phyloP scores from a whole-genome alignment of 2,329 filamentous ascomycete species.

The Purpureocillium takamizusanense region DNA sequence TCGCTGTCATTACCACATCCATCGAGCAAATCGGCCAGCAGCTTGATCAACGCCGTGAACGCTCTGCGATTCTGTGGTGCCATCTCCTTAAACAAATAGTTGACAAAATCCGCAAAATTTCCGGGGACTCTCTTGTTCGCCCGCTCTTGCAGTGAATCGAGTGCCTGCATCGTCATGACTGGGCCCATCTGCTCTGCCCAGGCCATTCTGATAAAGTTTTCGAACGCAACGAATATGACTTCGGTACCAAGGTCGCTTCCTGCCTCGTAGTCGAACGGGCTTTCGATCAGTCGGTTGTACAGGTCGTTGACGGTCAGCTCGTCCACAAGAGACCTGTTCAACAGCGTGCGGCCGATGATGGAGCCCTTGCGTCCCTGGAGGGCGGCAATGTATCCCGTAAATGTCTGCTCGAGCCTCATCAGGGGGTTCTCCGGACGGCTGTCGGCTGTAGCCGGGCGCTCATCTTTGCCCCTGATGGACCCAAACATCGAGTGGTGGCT shows the following conservation, averaged over 20 bases:
- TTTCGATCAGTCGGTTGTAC: constrained; percentile 81
- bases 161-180: constrained; percentile 62
- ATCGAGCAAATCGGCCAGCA: constrained; percentile 79
- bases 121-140: constrained; percentile 58
- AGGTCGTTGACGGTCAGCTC: constrained; percentile 79
- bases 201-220: constrained; percentile 81
- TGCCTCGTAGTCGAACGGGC: constrained; percentile 67
- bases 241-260: constrained; percentile 71
- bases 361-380: constrained; percentile 80
- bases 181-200: constrained; percentile 87
- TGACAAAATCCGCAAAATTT: constrained; percentile 64
- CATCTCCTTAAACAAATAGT: constrained; percentile 55
- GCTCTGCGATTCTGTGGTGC: constrained; percentile 65
- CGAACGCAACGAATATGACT: constrained; percentile 82
- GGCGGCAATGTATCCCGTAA: constrained; percentile 73
- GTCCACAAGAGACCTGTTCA: constrained; percentile 62
- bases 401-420: constrained; percentile 71
- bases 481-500: constrained; percentile 47
- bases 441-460: constrained; percentile 31
- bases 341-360: constrained; percentile 68
- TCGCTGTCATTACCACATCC: constrained; percentile 88
- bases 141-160: constrained; percentile 66
- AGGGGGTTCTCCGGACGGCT: constrained; percentile 54
- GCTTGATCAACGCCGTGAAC: constrained; percentile 73
- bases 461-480: constrained; percentile 39